phyloP scores from a whole-genome alignment of 805 yeast species.

The Ogataea neopini region DNA sequence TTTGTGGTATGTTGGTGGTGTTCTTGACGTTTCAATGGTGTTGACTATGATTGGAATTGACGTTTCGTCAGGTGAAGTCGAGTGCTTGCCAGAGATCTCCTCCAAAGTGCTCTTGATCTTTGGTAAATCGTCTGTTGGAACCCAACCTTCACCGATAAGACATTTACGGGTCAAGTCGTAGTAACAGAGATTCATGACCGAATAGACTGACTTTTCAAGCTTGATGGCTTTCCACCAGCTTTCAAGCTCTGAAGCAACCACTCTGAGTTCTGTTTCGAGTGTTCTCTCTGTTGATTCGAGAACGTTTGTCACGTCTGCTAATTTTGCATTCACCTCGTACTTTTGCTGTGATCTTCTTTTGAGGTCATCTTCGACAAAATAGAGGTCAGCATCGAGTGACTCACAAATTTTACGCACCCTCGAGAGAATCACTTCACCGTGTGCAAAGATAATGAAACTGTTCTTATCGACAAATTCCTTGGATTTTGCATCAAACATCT shows the following conservation, averaged over 20 bases:
- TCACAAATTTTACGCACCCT: slow-evolving; percentile 84
- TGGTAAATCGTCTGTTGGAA: slow-evolving; percentile 55
- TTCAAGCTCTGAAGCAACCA: slow-evolving; percentile 60
- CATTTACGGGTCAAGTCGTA: slow-evolving; percentile 67
- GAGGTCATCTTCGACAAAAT: slow-evolving; percentile 52
- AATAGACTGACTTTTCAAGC: slow-evolving; percentile 59
- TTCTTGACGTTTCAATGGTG: slow-evolving; percentile 69
- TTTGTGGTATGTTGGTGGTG: slow-evolving; percentile 93
- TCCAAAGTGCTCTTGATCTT: slow-evolving; percentile 47
- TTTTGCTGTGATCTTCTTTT: slow-evolving; percentile 41
- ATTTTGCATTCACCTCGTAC: slow-evolving; percentile 46
- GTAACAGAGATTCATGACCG: slow-evolving; percentile 63
- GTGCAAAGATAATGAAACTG: slow-evolving; percentile 87
- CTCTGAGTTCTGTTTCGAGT: slow-evolving; percentile 63
- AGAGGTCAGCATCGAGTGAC: slow-evolving; percentile 82
- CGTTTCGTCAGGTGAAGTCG: slow-evolving; percentile 22
- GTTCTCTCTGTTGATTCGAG: slow-evolving; percentile 52
- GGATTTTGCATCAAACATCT: slow-evolving; percentile 61
- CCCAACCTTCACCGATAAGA: slow-evolving; percentile 76
- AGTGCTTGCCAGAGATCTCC: slow-evolving; percentile 35
- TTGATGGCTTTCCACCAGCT: slow-evolving; percentile 56
- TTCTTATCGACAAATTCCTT: slow-evolving; percentile 66
- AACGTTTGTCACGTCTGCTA: slow-evolving; percentile 53
- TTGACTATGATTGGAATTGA: slow-evolving; percentile 43
- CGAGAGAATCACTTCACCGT: slow-evolving; percentile 72